phyloP scores from a whole-genome alignment of 1,284 basidiomycete species.

The Moesziomyces aphidis region DNA sequence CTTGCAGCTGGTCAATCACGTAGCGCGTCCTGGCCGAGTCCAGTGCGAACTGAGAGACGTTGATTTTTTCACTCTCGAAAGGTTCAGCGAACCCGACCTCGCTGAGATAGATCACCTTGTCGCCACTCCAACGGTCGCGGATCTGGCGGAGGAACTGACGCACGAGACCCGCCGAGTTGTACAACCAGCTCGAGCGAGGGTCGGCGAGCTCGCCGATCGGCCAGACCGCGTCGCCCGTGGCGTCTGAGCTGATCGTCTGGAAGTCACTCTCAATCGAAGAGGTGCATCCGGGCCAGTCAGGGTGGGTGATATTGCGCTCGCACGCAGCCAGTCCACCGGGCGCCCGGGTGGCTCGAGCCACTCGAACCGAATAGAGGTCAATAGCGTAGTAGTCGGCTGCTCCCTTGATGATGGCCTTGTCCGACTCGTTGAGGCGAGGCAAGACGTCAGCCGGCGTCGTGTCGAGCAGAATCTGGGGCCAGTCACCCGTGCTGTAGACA shows the following conservation, averaged over 20 bases:
- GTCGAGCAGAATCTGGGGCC: too few relatives aligned
- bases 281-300: slow-evolving; percentile 35
- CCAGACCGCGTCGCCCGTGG: too few relatives aligned
- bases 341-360: background rate
- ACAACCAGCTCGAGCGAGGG: slow-evolving; percentile 31
- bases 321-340: slow-evolving; percentile 4
- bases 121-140: slow-evolving; percentile 5
- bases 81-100: too few relatives aligned
- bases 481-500: too few relatives aligned
- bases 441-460: too few relatives aligned
- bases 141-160: slow-evolving; percentile 28
- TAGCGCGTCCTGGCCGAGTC: slow-evolving; percentile 34
- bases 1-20: slow-evolving; percentile 33
- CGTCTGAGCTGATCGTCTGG: too few relatives aligned
- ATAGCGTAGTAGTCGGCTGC: background rate
- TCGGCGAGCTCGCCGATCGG: slow-evolving; percentile 17
- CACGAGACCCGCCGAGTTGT: slow-evolving; percentile 35
- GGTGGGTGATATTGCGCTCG: slow-evolving; percentile 9
- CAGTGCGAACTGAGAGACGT: slow-evolving; percentile 16
- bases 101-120: background rate
- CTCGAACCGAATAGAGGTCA: background rate
- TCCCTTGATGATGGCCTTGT: background rate
- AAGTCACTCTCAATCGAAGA: background rate
- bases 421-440: too few relatives aligned
- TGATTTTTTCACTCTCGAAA: slow-evolving; percentile 5